A percentile compares a stretch with the other conserved stretches of the same genome.
Conservation (phyloP, 345 rosid species). For the Eucalyptus cloeziana region DNA sequence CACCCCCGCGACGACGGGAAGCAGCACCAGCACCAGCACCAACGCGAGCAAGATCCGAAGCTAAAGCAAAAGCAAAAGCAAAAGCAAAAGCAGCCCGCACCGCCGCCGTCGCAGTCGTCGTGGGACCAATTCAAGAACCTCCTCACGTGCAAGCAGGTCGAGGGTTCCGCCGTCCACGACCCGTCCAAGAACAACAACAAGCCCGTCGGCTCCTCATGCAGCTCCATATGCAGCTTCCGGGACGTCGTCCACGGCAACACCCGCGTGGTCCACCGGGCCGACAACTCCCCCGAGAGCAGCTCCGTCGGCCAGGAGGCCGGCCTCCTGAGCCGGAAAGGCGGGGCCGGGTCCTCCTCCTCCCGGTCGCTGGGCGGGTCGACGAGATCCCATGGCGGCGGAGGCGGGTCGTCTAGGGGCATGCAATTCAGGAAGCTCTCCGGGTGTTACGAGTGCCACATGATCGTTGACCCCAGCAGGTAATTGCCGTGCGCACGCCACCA, state of each 20-base stretch:
- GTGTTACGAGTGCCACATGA: constrained; percentile 90
- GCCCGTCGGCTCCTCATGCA: constrained; percentile 62
- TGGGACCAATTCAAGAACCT: constrained; percentile 98
- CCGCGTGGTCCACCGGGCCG: constrained; percentile 90
- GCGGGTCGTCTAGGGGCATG: constrained; percentile 60
- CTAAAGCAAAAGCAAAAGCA: constrained; percentile 3
- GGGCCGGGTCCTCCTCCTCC: constrained; percentile 22
- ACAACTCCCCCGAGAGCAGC: constrained; percentile 83
- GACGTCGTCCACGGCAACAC: constrained; percentile 88
- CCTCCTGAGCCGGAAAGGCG: constrained; percentile 37
- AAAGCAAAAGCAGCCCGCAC: constrained; percentile 18
- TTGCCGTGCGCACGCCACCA: background rate
- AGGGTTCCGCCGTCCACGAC: constrained; percentile 65
- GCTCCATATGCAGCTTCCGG: constrained; percentile 78
- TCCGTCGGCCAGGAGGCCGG: constrained; percentile 53
- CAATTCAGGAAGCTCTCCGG: constrained; percentile 96
- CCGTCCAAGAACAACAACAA: constrained; percentile 45
- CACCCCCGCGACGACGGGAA: background rate
- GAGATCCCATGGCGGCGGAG: constrained; percentile 3
- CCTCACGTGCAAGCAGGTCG: constrained; percentile 79
- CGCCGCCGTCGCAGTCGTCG: constrained; percentile 32
- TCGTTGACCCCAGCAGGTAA: constrained; percentile 93
- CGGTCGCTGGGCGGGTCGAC: constrained; percentile 36
- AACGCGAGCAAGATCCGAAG: background rate
- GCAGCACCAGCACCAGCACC: background rate